These are phyloP conservation scores for Aureococcus anophagefferens DNA, from an alignment of 108 stramenopile species.

Conservation along the genomic window DNA sequence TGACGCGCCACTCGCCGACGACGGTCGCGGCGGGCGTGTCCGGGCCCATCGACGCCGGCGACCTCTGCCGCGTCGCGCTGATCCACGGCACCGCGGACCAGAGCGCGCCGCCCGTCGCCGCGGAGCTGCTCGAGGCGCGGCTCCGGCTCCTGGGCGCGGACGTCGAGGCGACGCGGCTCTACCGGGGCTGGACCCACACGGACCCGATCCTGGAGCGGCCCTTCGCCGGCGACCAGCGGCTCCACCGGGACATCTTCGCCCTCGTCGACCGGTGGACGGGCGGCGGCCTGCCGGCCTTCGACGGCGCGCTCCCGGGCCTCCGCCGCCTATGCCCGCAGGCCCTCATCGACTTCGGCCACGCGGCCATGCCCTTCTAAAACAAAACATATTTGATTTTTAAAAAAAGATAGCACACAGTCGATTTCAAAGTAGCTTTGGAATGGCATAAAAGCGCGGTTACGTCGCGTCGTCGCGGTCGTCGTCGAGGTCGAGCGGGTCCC, in stretches of 20 bases:
- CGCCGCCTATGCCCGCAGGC: background rate
- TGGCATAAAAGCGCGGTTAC: too few relatives aligned
- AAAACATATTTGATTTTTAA: background rate
- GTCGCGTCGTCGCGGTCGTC: too few relatives aligned
- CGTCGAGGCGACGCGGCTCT: background rate
- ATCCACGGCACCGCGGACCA: constrained; percentile 8
- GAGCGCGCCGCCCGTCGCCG: background rate
- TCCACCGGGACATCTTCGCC: constrained; percentile 52
- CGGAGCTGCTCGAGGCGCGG: background rate
- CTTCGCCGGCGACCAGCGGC: constrained; percentile 50
- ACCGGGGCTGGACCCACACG: constrained; percentile 54
- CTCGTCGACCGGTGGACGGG: constrained; percentile 30
- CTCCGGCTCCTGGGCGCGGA: background rate
- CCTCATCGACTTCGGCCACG: background rate
- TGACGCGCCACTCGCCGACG: background rate
- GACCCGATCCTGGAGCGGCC: constrained; percentile 57
- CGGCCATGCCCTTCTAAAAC: background rate
- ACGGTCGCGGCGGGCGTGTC: background rate
- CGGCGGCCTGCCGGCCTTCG: background rate
- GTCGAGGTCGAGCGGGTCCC: too few relatives aligned
- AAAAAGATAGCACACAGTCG: too few relatives aligned
- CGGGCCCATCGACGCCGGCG: background rate
- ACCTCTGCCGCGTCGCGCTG: background rate
- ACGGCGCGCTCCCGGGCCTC: background rate
- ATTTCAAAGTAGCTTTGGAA: too few relatives aligned